These are phyloP conservation scores for Zymoseptoria brevis DNA, from an alignment of 2,329 filamentous ascomycete genomes.

Conservation along the genomic window DNA sequence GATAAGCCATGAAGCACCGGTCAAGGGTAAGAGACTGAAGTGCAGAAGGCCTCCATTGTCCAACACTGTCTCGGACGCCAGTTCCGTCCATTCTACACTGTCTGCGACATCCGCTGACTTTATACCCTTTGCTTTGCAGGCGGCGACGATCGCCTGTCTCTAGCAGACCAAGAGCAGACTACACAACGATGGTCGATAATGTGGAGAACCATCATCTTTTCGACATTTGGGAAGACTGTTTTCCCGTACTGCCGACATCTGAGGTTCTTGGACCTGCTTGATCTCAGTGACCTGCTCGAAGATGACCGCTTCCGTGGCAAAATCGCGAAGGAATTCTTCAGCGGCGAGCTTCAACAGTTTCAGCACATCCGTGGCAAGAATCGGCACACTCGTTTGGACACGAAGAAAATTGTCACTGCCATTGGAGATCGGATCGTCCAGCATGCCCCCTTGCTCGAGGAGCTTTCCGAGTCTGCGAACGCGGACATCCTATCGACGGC, in stretches of 20 bases:
- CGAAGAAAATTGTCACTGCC: slow-evolving; percentile 37
- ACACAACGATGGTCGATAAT: slow-evolving; percentile 53
- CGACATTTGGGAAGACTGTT: slow-evolving; percentile 53
- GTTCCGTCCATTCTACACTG: too few species aligned
- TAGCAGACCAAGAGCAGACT: slow-evolving; percentile 39
- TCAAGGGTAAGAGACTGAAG: slow-evolving; percentile 21
- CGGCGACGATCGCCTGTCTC: slow-evolving; percentile 34
- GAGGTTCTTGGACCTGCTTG: slow-evolving; percentile 54
- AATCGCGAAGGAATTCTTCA: slow-evolving; percentile 52
- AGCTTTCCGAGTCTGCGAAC: slow-evolving; percentile 33
- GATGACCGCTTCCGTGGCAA: slow-evolving; percentile 52
- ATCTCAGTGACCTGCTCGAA: slow-evolving; percentile 53
- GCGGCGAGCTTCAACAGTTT: slow-evolving; percentile 39
- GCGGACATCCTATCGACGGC: slow-evolving; percentile 45
- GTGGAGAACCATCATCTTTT: slow-evolving; percentile 62
- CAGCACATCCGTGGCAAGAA: slow-evolving; percentile 21
- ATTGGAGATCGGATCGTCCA: slow-evolving; percentile 39
- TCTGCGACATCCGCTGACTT: too few species aligned
- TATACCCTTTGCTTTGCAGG: slow-evolving; percentile 9
- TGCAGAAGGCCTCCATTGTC: too few species aligned
- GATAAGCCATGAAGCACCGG: slow-evolving; percentile 37
- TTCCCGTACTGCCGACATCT: slow-evolving; percentile 66
- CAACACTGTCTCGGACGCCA: too few species aligned
- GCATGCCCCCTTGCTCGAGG: slow-evolving; percentile 44
- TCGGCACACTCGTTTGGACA: slow-evolving; percentile 31